phyloP scores from a whole-genome alignment of 2,329 filamentous ascomycete genomes.

The Aspergillus neoniger region DNA sequence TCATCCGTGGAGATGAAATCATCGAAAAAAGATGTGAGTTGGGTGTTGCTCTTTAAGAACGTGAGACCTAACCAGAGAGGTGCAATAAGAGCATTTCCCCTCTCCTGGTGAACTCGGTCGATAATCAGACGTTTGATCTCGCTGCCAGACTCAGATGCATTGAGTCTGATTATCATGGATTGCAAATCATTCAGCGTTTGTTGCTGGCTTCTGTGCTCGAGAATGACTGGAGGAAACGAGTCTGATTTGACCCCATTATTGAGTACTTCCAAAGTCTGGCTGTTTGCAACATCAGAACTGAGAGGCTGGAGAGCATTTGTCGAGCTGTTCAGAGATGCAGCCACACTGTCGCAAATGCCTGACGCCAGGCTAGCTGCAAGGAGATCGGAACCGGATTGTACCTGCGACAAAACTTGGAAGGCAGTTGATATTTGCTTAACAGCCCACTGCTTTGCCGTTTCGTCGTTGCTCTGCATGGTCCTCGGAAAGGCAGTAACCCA shows the following conservation, averaged over 20 bases:
- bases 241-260: slow-evolving; percentile 24
- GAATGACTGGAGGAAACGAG: slow-evolving; percentile 62
- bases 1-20: slow-evolving; percentile 64
- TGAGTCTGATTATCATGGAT: slow-evolving; percentile 59
- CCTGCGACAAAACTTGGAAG: slow-evolving; percentile 64
- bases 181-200: slow-evolving; percentile 64
- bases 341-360: slow-evolving; percentile 74
- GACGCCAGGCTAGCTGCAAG: slow-evolving; percentile 39
- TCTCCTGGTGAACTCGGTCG: slow-evolving; percentile 60
- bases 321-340: slow-evolving; percentile 47
- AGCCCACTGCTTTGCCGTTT: slow-evolving; percentile 70
- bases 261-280: slow-evolving; percentile 33
- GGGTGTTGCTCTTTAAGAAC: slow-evolving; percentile 62
- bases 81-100: slow-evolving; percentile 63
- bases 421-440: slow-evolving; percentile 76
- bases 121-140: slow-evolving; percentile 67
- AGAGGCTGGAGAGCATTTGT: slow-evolving; percentile 34
- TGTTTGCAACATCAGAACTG: slow-evolving; percentile 19
- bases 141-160: slow-evolving; percentile 43
- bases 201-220: slow-evolving; percentile 67
- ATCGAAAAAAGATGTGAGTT: slow-evolving; percentile 58
- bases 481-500: slow-evolving; percentile 82
- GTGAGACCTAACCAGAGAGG: slow-evolving; percentile 80
- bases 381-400: slow-evolving; percentile 53
- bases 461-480: slow-evolving; percentile 80